Evolutionary conservation across 2,329 filamentous ascomycete species (phyloP), one percentile per base, ranked within the genome.

Genomic region (Fusarium citri): DNA sequence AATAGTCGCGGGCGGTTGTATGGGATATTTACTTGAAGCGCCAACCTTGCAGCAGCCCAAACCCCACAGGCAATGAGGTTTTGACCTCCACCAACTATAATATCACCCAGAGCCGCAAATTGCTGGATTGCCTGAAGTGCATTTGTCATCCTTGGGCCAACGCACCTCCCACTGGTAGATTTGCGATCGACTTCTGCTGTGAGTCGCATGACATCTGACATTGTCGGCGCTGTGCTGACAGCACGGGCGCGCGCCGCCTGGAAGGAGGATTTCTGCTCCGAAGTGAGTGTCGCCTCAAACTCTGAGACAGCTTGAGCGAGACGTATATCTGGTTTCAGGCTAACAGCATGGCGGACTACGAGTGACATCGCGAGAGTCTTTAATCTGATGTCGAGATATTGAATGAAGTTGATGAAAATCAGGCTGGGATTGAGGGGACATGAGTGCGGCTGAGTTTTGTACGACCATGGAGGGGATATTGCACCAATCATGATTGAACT

Each of bases 21-120:
- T 1, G 2, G 5, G 1, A 12, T 3, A 6, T 43, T 9, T 6
- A 59, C 53, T 9, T 59, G 58, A 34, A 60, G 20, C 0, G 54
- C 78, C 64, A 81, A 78, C 45, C 82, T 78, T 11, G 84, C 80
- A 3, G 83, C 56, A 1, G 80, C 77, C 83, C 82, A 85, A 0
- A 85, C 80, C 15, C 82, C 77, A 58, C 80, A 82, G 0, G 82
- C 82, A 10, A 84, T 73, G 0, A 84, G 45, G 42, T 84, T 84
- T 67, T 85, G 83, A 0, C 79, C 80, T 2, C 80, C 81, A 0
- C 83, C 82, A 18, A 84, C 53, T 0, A 76, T n/a, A 0, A 76
- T 34, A 20, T 75, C 74, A 8, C 82, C 82, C n/a, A 84, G 64
- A 0, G 79, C 77, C 20, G 80, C 81, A 51, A 81, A 85, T 58